phyloP scores from a whole-genome alignment of 768 basidiomycete species.

The Clitopilus passeckerianus region DNA sequence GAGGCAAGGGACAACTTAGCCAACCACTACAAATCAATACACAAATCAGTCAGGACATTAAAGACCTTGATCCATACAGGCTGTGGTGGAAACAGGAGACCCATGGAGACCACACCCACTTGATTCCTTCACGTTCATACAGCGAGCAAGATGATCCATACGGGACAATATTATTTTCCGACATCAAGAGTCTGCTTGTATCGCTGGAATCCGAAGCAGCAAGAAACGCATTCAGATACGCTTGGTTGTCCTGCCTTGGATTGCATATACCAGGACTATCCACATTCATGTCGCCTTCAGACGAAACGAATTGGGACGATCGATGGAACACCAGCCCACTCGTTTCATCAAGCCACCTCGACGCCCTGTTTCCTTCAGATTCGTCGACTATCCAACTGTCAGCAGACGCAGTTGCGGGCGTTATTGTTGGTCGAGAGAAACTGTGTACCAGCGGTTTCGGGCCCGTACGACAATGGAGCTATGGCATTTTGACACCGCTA shows the following conservation, averaged over 20 bases:
- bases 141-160: constrained; percentile 65
- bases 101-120: constrained; percentile 35
- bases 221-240: constrained; percentile 55
- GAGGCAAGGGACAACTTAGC: constrained; percentile 30
- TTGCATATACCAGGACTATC: constrained; percentile 68
- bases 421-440: constrained; percentile 60
- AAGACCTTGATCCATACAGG: constrained; percentile 56
- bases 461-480: constrained; percentile 64
- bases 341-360: constrained; percentile 36
- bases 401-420: constrained; percentile 62
- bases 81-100: constrained; percentile 62
- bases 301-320: constrained; percentile 52
- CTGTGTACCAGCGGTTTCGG: constrained; percentile 60
- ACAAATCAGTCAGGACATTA: constrained; percentile 2
- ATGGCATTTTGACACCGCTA: constrained; percentile 47
- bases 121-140: constrained; percentile 50
- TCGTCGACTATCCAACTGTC: constrained; percentile 25
- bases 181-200: constrained; percentile 59
- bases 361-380: constrained; percentile 46
- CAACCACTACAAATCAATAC: constrained; percentile 6
- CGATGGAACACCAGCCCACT: constrained; percentile 57
- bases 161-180: constrained; percentile 65
- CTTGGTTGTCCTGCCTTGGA: constrained; percentile 69
- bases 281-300: constrained; percentile 25
- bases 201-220: constrained; percentile 36